Percentiles rank a stretch among this genome's conserved stretches.
These are phyloP conservation scores for Candida sanyaensis DNA, from an alignment of 1,139 yeast genomes.

Conservation along the genomic window DNA sequence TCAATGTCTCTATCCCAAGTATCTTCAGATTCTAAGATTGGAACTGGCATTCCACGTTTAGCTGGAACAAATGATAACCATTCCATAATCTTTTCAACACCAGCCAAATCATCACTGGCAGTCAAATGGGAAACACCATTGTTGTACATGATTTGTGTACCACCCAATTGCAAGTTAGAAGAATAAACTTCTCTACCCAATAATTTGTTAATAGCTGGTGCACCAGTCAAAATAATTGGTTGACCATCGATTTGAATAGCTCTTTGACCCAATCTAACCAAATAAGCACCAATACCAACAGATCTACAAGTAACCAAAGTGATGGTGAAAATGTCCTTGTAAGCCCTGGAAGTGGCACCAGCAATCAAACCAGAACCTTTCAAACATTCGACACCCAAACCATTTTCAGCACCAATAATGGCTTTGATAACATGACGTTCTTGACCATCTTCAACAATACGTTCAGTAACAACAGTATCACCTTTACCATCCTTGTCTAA, in stretches of 20 bases:
- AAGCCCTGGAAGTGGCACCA: slow-evolving; percentile 97
- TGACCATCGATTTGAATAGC: slow-evolving; percentile 98
- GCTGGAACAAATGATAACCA: slow-evolving; percentile 98
- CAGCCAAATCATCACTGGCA: slow-evolving; percentile 93
- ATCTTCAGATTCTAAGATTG: slow-evolving; percentile 80
- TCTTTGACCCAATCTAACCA: slow-evolving; percentile 97
- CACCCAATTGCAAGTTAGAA: slow-evolving; percentile 96
- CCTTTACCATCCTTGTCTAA: slow-evolving; percentile 62
- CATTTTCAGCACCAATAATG: slow-evolving; percentile 92
- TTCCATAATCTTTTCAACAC: slow-evolving; percentile 90
- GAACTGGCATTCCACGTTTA: slow-evolving; percentile 86
- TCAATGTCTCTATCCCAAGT: slow-evolving; percentile 93
- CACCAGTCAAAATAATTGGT: slow-evolving; percentile 97
- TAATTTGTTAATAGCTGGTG: slow-evolving; percentile 96
- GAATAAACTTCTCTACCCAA: slow-evolving; percentile 97
- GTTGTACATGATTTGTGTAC: slow-evolving; percentile 97
- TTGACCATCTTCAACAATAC: slow-evolving; percentile 81
- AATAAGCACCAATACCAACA: slow-evolving; percentile 98
- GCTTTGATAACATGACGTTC: slow-evolving; percentile 79
- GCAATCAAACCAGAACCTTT: slow-evolving; percentile 98
- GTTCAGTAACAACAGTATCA: slow-evolving; percentile 72
- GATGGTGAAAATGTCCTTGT: slow-evolving; percentile 94
- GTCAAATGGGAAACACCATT: slow-evolving; percentile 98
- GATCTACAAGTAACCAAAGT: slow-evolving; percentile 98
- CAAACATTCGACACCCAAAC: slow-evolving; percentile 97